These are phyloP conservation scores for Backusella circina DNA, from an alignment of 192 early-diverging fungal species.

Conservation along the genomic window DNA sequence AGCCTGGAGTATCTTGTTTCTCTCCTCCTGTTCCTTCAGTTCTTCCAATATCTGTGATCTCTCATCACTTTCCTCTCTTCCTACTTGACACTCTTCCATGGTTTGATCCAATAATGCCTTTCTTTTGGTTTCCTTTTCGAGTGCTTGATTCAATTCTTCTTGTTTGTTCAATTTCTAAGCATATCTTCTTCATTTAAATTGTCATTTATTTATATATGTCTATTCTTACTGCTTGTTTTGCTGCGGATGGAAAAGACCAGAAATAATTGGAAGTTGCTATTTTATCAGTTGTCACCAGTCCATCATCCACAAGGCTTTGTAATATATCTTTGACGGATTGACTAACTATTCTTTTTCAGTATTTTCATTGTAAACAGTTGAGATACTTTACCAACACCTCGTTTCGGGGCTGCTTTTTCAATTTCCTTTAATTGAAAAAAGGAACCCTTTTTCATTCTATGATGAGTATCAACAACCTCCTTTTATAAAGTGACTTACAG, in stretches of 20 bases:
- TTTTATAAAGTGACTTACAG: no score
- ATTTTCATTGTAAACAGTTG: background rate
- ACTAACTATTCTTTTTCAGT: slow-evolving; percentile 41
- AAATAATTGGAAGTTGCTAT: slow-evolving; percentile 89
- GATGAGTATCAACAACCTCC: no score
- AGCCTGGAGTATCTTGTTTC: slow-evolving; percentile 35
- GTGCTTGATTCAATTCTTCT: background rate
- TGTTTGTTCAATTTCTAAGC: background rate
- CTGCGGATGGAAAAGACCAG: slow-evolving; percentile 86
- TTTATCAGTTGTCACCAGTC: slow-evolving; percentile 74
- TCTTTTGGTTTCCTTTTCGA: background rate
- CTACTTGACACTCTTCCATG: slow-evolving; percentile 45
- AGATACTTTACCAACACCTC: slow-evolving; percentile 67
- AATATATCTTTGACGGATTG: slow-evolving; percentile 84
- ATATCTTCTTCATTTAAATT: background rate
- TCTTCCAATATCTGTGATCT: slow-evolving; percentile 4
- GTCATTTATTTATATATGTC: background rate
- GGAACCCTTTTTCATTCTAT: slow-evolving; percentile 35
- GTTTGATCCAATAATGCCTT: slow-evolving; percentile 43
- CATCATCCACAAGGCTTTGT: slow-evolving; percentile 79
- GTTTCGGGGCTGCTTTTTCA: slow-evolving; percentile 80
- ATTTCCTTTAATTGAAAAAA: slow-evolving; percentile 82
- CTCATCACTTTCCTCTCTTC: slow-evolving; percentile 36
- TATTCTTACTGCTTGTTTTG: slow-evolving; percentile 41
- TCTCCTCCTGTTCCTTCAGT: slow-evolving; percentile 47